A percentile compares a stretch with the other conserved stretches of the same genome.
Conservation (phyloP, 805 yeast species). For the Saccharomycopsis selenospora region DNA sequence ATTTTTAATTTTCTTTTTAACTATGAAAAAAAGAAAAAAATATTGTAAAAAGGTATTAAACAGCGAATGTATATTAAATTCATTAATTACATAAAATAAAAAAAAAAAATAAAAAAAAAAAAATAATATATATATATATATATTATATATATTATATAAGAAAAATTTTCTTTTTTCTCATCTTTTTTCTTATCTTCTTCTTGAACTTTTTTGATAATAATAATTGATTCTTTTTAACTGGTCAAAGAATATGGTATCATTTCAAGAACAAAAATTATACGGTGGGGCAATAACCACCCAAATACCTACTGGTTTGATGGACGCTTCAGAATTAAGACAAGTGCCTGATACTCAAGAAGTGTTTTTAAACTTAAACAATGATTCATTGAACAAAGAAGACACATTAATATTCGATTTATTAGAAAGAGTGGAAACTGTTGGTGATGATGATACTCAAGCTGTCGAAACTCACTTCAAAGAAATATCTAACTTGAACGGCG, state of each 20-base stretch:
- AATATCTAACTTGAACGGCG: conserved; percentile 39
- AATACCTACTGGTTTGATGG: conserved; percentile 56
- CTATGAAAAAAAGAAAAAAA: too few species aligned
- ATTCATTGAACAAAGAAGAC: conserved; percentile 25
- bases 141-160: too few species aligned
- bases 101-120: too few species aligned
- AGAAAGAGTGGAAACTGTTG: conserved; percentile 28
- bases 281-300: conserved; percentile 74
- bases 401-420: conserved; percentile 34
- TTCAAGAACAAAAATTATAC: conserved; percentile 34
- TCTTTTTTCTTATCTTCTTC: too few species aligned
- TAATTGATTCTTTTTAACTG: too few species aligned
- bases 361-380: conserved; percentile 43
- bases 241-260: not conserved
- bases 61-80: too few species aligned
- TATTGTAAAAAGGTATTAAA: too few species aligned
- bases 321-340: conserved; percentile 72
- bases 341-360: conserved; percentile 96
- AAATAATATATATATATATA: too few species aligned
- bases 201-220: too few species aligned
- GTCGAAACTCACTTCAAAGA: conserved; percentile 50
- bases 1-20: too few species aligned
- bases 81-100: too few species aligned
- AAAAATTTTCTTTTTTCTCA: too few species aligned
- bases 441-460: conserved; percentile 33